Evolutionary conservation across 306 rosid genomes (phyloP).

Genomic region (Dryas octopetala): DNA sequence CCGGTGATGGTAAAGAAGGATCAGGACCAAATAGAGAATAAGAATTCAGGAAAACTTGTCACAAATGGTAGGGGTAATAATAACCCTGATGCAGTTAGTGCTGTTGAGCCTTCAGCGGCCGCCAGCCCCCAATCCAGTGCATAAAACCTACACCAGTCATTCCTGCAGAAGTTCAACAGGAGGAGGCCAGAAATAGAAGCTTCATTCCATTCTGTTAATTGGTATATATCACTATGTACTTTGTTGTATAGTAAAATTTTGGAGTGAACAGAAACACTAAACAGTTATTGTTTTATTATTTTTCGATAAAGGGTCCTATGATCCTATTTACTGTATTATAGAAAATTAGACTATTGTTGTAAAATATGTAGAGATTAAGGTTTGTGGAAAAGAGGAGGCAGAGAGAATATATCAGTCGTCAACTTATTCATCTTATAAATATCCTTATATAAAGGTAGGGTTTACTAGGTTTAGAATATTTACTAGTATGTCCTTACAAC

Average conservation of each 20-base stretch:
- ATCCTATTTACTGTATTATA: neutral
- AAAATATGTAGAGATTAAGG: too few species aligned
- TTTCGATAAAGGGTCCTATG: too few species aligned
- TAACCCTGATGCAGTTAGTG: conserved; percentile 52
- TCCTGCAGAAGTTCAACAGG: neutral
- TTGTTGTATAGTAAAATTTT: conserved; percentile 9
- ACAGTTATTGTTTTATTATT: too few species aligned
- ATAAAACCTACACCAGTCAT: neutral
- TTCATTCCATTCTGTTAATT: neutral
- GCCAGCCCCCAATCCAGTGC: conserved; percentile 38
- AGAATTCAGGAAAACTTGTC: conserved; percentile 45
- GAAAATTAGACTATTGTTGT: neutral
- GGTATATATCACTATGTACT: conserved; percentile 16
- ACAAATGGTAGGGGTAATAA: conserved; percentile 37
- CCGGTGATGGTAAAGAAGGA: conserved; percentile 84
- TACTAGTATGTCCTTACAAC: too few species aligned
- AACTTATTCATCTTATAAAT: too few species aligned
- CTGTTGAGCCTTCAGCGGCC: conserved; percentile 51
- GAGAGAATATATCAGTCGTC: too few species aligned
- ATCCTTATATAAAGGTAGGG: too few species aligned
- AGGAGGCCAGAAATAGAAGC: conserved; percentile 4
- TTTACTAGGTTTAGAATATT: too few species aligned
- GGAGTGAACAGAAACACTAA: neutral
- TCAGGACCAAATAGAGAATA: conserved; percentile 40
- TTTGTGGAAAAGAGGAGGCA: too few species aligned